A percentile compares a stretch with the other conserved stretches of the same genome.
Conservation (phyloP, 192 early-diverging fungal species). For the Chytriomyces sp. region DNA sequence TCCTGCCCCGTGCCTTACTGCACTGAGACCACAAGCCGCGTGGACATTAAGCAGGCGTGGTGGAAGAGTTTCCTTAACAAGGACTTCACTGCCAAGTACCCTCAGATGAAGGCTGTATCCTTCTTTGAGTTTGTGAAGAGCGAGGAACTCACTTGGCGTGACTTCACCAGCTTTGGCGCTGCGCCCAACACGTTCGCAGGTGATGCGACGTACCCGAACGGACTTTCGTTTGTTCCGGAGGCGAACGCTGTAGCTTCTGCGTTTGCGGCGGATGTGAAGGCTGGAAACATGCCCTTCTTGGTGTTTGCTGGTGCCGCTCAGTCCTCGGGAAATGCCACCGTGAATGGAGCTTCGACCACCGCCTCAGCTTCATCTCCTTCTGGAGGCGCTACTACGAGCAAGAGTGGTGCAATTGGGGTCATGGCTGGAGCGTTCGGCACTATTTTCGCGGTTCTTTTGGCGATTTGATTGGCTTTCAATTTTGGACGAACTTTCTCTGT, state of each 20-base stretch:
- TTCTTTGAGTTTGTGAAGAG: slow-evolving; percentile 45
- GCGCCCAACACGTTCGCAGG: neutral
- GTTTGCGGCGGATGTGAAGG: neutral
- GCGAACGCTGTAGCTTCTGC: neutral
- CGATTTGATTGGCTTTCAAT: too few species aligned
- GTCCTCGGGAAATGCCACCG: slow-evolving; percentile 2
- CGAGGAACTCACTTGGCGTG: slow-evolving; percentile 40
- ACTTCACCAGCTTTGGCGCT: slow-evolving; percentile 40
- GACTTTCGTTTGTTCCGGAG: neutral
- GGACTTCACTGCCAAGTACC: slow-evolving; percentile 16
- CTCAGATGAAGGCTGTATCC: slow-evolving; percentile 38
- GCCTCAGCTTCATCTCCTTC: neutral
- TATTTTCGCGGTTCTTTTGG: neutral
- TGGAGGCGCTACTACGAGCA: neutral
- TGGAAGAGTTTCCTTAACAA: slow-evolving; percentile 13
- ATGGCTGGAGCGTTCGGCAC: slow-evolving; percentile 4
- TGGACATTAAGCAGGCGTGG: slow-evolving; percentile 35
- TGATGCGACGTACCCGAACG: too few species aligned
- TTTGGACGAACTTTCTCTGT: neutral
- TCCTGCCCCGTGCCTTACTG: neutral
- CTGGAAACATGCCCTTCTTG: slow-evolving; percentile 13
- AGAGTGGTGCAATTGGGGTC: neutral
- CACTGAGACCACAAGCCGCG: neutral
- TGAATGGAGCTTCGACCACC: neutral
- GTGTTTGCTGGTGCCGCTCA: slow-evolving; percentile 9